Evolutionary conservation across 2,329 filamentous ascomycete genomes (phyloP).

Genomic region (Clarireedia hainanense): DNA sequence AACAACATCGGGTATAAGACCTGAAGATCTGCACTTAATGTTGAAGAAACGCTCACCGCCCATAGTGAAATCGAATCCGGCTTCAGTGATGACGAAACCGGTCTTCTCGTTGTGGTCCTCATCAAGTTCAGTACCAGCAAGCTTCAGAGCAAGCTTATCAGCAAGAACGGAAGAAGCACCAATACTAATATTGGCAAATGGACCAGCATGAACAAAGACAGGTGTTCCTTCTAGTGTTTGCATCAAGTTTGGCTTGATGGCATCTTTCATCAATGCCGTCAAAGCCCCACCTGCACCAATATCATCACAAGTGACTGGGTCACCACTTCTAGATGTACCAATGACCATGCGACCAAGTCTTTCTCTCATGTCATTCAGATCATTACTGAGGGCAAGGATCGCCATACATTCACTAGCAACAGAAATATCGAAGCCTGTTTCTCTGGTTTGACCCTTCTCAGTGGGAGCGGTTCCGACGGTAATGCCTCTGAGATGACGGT

Average conservation of each 20-base stretch:
- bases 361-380: slow-evolving; percentile 82
- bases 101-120: slow-evolving; percentile 77
- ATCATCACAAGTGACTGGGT: slow-evolving; percentile 93
- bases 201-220: slow-evolving; percentile 94
- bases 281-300: slow-evolving; percentile 87
- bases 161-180: slow-evolving; percentile 93
- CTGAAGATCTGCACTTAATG: slow-evolving; percentile 96
- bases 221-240: slow-evolving; percentile 95
- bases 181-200: slow-evolving; percentile 97
- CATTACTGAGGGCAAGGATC: slow-evolving; percentile 87
- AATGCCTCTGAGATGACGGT: slow-evolving; percentile 83
- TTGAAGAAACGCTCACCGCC: slow-evolving; percentile 99
- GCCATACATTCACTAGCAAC: slow-evolving; percentile 98
- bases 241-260: slow-evolving; percentile 98
- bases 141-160: slow-evolving; percentile 91
- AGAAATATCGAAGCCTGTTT: slow-evolving; percentile 96
- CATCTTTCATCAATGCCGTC: slow-evolving; percentile 92
- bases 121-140: slow-evolving; percentile 86
- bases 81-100: slow-evolving; percentile 93
- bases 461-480: slow-evolving; percentile 83
- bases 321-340: slow-evolving; percentile 74
- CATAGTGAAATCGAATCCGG: slow-evolving; percentile 99
- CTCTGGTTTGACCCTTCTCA: slow-evolving; percentile 79
- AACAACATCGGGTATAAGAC: slow-evolving; percentile 84
- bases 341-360: slow-evolving; percentile 94